Evolutionary conservation across 2,329 filamentous ascomycete genomes (phyloP), one percentile per base, ranked within the genome.

Genomic region (Ampelomyces quisqualis): DNA sequence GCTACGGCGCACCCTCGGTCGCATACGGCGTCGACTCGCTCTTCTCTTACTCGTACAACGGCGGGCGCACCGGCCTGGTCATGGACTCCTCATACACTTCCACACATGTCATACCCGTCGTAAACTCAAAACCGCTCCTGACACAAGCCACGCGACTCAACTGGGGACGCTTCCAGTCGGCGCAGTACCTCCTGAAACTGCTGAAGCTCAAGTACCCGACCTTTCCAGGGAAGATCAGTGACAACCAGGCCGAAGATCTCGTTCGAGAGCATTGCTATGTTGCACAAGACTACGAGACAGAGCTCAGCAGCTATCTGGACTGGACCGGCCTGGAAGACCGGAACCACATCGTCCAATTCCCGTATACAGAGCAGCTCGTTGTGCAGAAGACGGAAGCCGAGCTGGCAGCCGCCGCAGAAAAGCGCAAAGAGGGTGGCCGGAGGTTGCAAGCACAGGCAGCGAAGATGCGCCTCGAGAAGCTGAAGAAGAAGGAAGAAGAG

Each of bases 11-110:
- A 8, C 91, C 93, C 0, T 91, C 88, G 2, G 78, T 96, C 18
- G 87, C 90, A 13, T 96, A 93, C 70, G 93, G 93, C 36, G 90
- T 98, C 71, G 93, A 98, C 69, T 94, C 90, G 8, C 80, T 98
- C 21, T 98, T 98, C 73, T 94, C 91, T 14, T 98, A 95, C 73
- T 79, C 85, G 47, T 87, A 95, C 73, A 98, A 98, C 66, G 82
- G 86, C 47, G 93, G 93, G 49, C 82, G 77, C 35, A 91, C 88
- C 18, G 93, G 93, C 5, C 75, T 98, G 15, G 86, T 98, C 24
- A 80, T 97, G 21, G 94, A 89, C 2, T 95, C 90, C 1, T 95
- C 90, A 3, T 86, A 96, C 64, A 95, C 89, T 31, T 88, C 93
- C 2, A 98, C 93, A 5, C 91, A 98, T 68, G 76, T 98, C 14